phyloP scores from a whole-genome alignment of 805 yeast species.

The Jamesozyma spencerorum region DNA sequence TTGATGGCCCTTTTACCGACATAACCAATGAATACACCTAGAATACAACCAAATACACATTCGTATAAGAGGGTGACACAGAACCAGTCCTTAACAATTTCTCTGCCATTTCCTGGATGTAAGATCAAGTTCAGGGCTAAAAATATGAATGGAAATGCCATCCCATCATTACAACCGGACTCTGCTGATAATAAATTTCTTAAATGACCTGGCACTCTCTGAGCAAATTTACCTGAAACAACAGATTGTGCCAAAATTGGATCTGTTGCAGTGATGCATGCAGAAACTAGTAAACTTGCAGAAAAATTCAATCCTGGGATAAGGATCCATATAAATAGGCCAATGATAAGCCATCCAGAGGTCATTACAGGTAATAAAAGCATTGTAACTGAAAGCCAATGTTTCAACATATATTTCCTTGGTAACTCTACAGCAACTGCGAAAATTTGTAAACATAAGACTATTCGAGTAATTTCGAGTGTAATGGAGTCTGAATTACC shows the following conservation, averaged over 20 bases:
- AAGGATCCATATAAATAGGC: slow-evolving; percentile 67
- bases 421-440: slow-evolving; percentile 94
- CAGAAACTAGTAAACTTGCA: slow-evolving; percentile 65
- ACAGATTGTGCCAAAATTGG: slow-evolving; percentile 94
- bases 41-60: slow-evolving; percentile 66
- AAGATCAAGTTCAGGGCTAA: slow-evolving; percentile 58
- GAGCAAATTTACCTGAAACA: slow-evolving; percentile 83
- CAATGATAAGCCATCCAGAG: slow-evolving; percentile 76
- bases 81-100: slow-evolving; percentile 74
- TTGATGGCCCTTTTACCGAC: slow-evolving; percentile 59
- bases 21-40: slow-evolving; percentile 70
- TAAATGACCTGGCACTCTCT: slow-evolving; percentile 87
- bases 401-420: slow-evolving; percentile 74
- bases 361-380: slow-evolving; percentile 84
- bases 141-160: slow-evolving; percentile 87
- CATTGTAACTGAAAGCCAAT: slow-evolving; percentile 68
- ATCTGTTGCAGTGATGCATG: slow-evolving; percentile 91
- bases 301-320: slow-evolving; percentile 66
- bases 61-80: slow-evolving; percentile 69
- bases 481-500: slow-evolving; percentile 78
- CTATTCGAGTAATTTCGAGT: slow-evolving; percentile 72
- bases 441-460: slow-evolving; percentile 78
- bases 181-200: slow-evolving; percentile 77
- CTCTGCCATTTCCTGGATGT: slow-evolving; percentile 55
- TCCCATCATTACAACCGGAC: slow-evolving; percentile 85